These are phyloP conservation scores for Terfezia claveryi DNA, from an alignment of 495 filamentous ascomycete genomes.

Conservation along the genomic window DNA sequence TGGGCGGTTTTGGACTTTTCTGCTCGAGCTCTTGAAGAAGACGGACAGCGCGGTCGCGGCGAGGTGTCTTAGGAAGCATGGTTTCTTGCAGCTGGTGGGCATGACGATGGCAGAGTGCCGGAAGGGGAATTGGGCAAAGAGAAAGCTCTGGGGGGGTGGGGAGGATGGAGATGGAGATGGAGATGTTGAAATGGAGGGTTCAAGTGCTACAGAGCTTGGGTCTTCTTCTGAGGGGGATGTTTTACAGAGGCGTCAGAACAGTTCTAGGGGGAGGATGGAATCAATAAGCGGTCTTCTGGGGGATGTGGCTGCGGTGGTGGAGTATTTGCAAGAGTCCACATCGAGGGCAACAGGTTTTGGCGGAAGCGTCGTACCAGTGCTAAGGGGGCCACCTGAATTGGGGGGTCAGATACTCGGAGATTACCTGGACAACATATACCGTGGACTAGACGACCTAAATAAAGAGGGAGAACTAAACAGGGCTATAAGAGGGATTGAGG, in stretches of 20 bases:
- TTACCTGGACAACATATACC: slow-evolving; percentile 5
- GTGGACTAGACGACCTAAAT: background rate
- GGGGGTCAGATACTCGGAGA: slow-evolving; percentile 12
- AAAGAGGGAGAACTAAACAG: background rate
- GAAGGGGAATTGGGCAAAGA: background rate
- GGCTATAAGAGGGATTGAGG: slow-evolving; percentile 3
- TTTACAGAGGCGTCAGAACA: background rate
- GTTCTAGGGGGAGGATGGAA: background rate
- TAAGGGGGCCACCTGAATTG: slow-evolving; percentile 8
- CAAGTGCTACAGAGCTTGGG: background rate
- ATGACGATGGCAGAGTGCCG: slow-evolving; percentile 4
- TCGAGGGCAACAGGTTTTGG: background rate
- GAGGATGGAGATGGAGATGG: background rate
- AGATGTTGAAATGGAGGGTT: background rate
- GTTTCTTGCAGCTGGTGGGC: slow-evolving; percentile 9
- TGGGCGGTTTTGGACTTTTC: slow-evolving; percentile 9
- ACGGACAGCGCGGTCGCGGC: background rate
- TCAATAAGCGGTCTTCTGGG: background rate
- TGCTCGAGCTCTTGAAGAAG: slow-evolving; percentile 6
- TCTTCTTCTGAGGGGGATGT: background rate
- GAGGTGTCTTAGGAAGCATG: slow-evolving; percentile 11
- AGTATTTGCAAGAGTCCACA: slow-evolving; percentile 4
- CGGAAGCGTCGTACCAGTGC: slow-evolving; percentile 1
- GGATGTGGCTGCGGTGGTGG: slow-evolving; percentile 2
- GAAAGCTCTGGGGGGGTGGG: background rate